Evolutionary conservation across 208 protist species (phyloP), one percentile per base, ranked within the genome.

Genomic region (Trypanosoma scelopori): DNA sequence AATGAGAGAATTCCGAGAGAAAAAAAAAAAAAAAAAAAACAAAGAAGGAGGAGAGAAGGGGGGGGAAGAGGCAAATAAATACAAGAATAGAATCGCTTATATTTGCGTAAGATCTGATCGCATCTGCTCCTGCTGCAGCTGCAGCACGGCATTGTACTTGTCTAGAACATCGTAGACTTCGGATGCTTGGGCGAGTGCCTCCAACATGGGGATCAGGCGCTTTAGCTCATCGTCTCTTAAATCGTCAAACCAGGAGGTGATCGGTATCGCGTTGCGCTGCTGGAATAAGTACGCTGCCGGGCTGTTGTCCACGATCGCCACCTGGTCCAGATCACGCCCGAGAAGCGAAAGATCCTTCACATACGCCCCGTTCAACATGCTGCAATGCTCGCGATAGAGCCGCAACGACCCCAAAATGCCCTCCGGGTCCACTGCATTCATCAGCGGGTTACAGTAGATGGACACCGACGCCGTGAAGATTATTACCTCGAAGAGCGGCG

Each of bases 231-330:
- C 51, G 57, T 95, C 92, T 39, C 60, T 56, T 5, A 73, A 71
- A 50, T 97, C 86, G 51, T 91, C 89, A 72, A 95, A 97, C 90
- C 92, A 97, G 5, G 82, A 90, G 3, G 74, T 82, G 55, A 95
- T 91, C 16, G 90, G 89, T 28, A 97, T 92, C 12, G 88, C 87
- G 71, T 97, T 97, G 43, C 85, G 87, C 45, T 88, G 88, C 71
- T 97, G 89, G 47, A 97, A 93, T 13, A 94, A 53, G 59, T 96
- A 95, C 32, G 90, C 79, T n/a, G 92, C 83, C n/a, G 90, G 88
- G 66, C 86, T 94, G 70, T 97, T 97, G 69, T 95, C 92, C 42
- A 97, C 82, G 76, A 96, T 94, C 20, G 71, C 81, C 0, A 84
- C 79, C 37, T 84, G 73, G 13, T 91, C 77, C 32, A 97, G 55